Evolutionary conservation across 768 basidiomycete genomes (phyloP), one percentile per base, ranked within the genome.

Genomic region (Nidularia sp.): DNA sequence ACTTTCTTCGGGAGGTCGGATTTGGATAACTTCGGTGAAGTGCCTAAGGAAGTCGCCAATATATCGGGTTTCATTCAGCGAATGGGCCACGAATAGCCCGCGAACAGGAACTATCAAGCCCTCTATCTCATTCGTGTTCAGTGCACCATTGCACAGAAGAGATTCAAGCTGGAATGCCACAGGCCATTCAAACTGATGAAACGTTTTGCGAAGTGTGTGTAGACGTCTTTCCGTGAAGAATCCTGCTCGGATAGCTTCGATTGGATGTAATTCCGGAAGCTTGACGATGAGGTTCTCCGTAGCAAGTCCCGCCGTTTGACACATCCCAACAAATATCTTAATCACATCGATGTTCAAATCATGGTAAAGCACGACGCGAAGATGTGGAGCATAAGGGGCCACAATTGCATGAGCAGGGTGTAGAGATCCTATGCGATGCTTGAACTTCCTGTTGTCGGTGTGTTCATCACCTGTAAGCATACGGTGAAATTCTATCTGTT

Each of bases 81-180:
- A 55, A 34, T 72, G 65, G 9, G 55, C 15, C 29, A 54, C 62
- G 49, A 71, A 70, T 8, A 88, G 63, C 0, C 62, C 51, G 22
- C 72, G 67, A 41, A 90, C 70, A 3, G 60, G 63, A 1, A 73
- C 70, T 13, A 74, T 64, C 36, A 90, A 67, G 4, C 66, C 59
- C 3, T 66, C 61, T 1, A 93, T 43, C 34, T 90, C 86, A 6
- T 67, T 66, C 0, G 88, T 83, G 53, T 83, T 80, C 18, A 92
- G 70, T 15, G 80, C 65, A 0, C 79, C 78, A 53, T 86, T 88
- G 22, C 72, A 80, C 4, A 93, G 63, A 8, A 90, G 70, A 0
- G 82, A 78, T 62, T 89, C 89, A 31, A 91, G 68, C 64, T 93
- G 91, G 62, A 91, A 93, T 0, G 84, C 86, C 33, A 90, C 74